Base-by-base conservation (phyloP, 495 filamentous ascomycete genomes). In the Jackrogersella minutella region DNA sequence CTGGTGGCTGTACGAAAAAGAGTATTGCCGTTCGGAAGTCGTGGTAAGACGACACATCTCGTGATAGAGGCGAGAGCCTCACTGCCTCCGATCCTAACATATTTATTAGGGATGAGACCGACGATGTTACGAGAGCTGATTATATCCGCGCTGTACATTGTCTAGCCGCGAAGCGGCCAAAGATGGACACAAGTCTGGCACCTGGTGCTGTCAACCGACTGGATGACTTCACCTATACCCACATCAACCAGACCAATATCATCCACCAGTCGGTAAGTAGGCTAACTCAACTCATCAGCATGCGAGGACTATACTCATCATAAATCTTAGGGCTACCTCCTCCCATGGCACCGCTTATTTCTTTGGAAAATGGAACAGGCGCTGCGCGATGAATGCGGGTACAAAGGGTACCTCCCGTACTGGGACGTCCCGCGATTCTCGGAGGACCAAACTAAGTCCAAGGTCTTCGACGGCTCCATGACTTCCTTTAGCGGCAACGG, bases 331-430 rank as follows among this genome's bases (percentile, higher is more conserved):
- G 88, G 87, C 2, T 85, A 84, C 49, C 90, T 93, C 72, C 77
- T 92, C 24, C 77, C 85, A 8, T 93, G 88, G 87, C 90, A 93
- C 68, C 82, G 90, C 2, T 86, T 89, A 67, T 92, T 85, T 73
- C 81, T 85, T 49, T 84, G 78, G 70, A 72, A 78, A 8, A 91
- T 86, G 67, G 91, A 92, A 73, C 76, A 86, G 63, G 83, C 85
- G 5, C 80, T 93, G 3, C 80, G 85, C 40, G 79, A 87, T 14
- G 86, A 91, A 65, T 93, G 90, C 73, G 89, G 88, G 43, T 93
- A 90, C 72, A 84, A 75, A 2, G 88, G 88, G 33, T 56, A 68
- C 36, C 73, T 77, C 17, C 73, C 73, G 10, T 90, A 88, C 77
- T 90, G 87, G 87, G 81, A 90, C 68, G 89, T 86, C 85, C 73